Base-by-base conservation (phyloP, 768 basidiomycete species). In the Lactarius tabidus region DNA sequence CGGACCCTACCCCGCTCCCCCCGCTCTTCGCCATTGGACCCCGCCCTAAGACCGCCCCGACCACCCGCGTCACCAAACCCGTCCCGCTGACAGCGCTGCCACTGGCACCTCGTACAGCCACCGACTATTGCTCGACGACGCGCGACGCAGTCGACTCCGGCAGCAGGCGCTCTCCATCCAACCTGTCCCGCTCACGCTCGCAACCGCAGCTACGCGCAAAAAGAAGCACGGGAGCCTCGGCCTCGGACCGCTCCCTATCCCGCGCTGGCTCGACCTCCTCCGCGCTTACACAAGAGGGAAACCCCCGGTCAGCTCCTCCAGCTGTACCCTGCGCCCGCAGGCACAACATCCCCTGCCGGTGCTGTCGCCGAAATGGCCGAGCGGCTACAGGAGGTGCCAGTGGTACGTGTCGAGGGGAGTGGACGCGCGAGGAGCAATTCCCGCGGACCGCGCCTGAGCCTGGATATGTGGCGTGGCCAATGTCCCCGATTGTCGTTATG, bases 1-100 rank as follows among this genome's bases (percentile, higher is more conserved):
- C 58, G 7, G 5, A 31, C 45, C 35, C 52, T 12, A 23, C 36
- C 20, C 48, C 48, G 18, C 41, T 41, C 14, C 18, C n/a, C 23
- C 48, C 52, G 3, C 20, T 31, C 20, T 17, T 20, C 9, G 17
- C 48, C 10, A 18, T 26, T 35, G 23, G 20, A 45, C 56, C 17
- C 26, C 43, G 28, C 45, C 41, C 64, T 28, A 64, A 31, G 26
- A 36, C 67, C 12, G 41, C 56, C 5, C 59, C 67, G 17, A 17
- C 63, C 15, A 58, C 15, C 20, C 60, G 35, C 33, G 10, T n/a
- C 15, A 28, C 29, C 17, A 39, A 52, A 36, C 8, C 41, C 20
- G 20, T 23, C 10, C 48, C 29, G 20, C 57, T 4, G 3, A 20
- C 31, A 2, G 52, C n/a, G 23, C 26, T 38, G 6, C 15, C 17